Evolutionary conservation across 1,284 basidiomycete species (phyloP), one percentile per base, ranked within the genome.

Genomic region (Melampsora larici-populina): DNA sequence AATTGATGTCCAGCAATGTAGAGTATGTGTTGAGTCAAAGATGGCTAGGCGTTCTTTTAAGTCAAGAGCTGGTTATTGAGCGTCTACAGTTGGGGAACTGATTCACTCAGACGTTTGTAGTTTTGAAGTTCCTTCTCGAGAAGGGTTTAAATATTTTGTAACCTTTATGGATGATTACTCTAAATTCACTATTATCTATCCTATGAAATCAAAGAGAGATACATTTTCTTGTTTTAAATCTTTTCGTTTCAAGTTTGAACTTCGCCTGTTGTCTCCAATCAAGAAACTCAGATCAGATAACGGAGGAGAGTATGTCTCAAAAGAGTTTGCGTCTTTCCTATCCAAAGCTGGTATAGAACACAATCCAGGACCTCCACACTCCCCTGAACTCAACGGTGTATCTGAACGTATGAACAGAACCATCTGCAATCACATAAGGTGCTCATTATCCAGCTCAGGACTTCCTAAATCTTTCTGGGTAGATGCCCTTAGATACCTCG

Each of bases 361-460:
- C n/a, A n/a, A n/a, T n/a, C 79, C 83, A n/a, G 84, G 83, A 18
- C 80, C 84, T 0, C 85, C 86, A 70, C 82, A 86, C 75, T 82
- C 84, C 3, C 84, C 83, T 1, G 79, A 81, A 67, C n/a, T 81
- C 76, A 86, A 84, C 79, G n/a, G n/a, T n/a, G n/a, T n/a, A n/a
- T n/a, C n/a, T n/a, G n/a, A n/a, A n/a, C n/a, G n/a, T n/a, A n/a
- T 72, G 85, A 79, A 82, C 78, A 70, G 83, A 1, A 85, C 82
- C 6, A 62, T 55, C 5, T 18, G 5, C 17, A 70, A n/a, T n/a
- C n/a, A n/a, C n/a, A n/a, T n/a, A n/a, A n/a, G n/a, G n/a, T n/a
- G n/a, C n/a, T n/a, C n/a, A 70, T 55, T 55, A 6, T 13, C 21
- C 21, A 8, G 24, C 29, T 6, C 68, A 9, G 17, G 21, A 15